Base-by-base conservation (phyloP, 2,329 filamentous ascomycete genomes). In the Sporothrix dimorphospora region DNA sequence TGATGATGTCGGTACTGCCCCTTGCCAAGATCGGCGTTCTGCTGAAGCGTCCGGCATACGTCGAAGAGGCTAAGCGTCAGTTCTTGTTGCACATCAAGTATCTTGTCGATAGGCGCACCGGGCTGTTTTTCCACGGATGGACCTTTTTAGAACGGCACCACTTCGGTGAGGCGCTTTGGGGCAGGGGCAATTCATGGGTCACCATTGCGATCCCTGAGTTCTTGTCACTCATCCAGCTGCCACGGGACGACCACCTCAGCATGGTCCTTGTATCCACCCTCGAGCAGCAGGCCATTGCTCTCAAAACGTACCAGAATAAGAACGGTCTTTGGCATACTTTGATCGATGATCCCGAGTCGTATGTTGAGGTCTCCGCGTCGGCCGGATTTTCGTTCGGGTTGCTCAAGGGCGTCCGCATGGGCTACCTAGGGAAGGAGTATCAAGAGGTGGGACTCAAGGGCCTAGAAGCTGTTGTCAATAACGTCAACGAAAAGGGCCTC, bases 1-100 rank as follows among this genome's bases (percentile, higher is more conserved):
- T 95, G 59, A 94, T 95, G 92, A 95, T 95, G 92, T 94, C 91
- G 0, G 92, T 94, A 5, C 82, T 94, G 80, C 92, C 92, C 1
- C 84, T 94, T n/a, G 91, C 91, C 21, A 94, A 94, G 82, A 94
- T 94, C 74, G 92, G 92, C 0, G 85, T 90, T 71, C 83, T 94
- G 4, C 85, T 95, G 2, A 84, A 87, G 74, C 83, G 92, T 1
- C 90, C 91, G 0, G 87, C 91, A 75, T 94, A 95, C 78, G 84
- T 94, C 38, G 90, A 89, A 59, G 92, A 95, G 81, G 92, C 92
- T 16, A 94, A 93, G 82, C 84, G 87, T 7, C 92, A 94, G 80
- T 94, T 94, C 78, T 83, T 94, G 55, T 81, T 94, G 14, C 92
- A 94, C 77, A 88, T 94, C 76, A 90, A 94, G 78, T 94, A 94